Base-by-base conservation (phyloP, 1,284 basidiomycete species). In the Microbotryum scabiosae region DNA sequence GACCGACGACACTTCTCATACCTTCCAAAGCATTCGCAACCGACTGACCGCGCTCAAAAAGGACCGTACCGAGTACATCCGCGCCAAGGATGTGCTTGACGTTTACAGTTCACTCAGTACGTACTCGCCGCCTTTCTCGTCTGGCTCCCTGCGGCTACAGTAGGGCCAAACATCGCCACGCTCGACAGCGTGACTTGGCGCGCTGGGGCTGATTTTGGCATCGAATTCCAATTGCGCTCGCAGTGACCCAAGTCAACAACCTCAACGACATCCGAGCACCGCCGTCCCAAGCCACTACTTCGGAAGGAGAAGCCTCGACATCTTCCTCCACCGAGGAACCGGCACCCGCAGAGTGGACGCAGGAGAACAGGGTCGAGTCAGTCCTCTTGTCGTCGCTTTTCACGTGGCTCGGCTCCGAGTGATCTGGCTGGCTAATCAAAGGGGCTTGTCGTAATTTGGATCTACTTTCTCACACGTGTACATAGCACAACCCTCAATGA, bases 51-150 rank as follows among this genome's bases (percentile, higher is more conserved):
- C 79, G 1, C 73, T 82, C 62, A 82, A 82, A 71, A 81, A 81
- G 75, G 78, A 79, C 64, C 73, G 76, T 54, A 71, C 72, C 41
- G 76, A 78, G 61, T 78, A 76, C 70, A 75, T 77, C 54, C 69
- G 73, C 30, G 72, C 76, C 3, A 86, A 88, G 67, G 94, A 94
- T 79, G 94, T 98, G 59, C 87, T 96, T 75, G 82, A 84, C 51
- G 85, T 97, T 67, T 97, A 97, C 80, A 88, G 91, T 70, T 83
- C 86, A 8, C 89, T 96, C 65, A 88, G 92, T 90, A 52, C 59
- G 75, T 66, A 6, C n/a, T 25, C 48, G 7, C 53, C 30, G 30
- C 30, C 48, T 16, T 16, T 28, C 10, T 44, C 44, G 21, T 21
- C 23, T n/a, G 20, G 23, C 23, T 14, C 28, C 30, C 5, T 32